Base-by-base conservation (phyloP, 192 early-diverging fungal genomes). In the Linnemannia elongata region DNA sequence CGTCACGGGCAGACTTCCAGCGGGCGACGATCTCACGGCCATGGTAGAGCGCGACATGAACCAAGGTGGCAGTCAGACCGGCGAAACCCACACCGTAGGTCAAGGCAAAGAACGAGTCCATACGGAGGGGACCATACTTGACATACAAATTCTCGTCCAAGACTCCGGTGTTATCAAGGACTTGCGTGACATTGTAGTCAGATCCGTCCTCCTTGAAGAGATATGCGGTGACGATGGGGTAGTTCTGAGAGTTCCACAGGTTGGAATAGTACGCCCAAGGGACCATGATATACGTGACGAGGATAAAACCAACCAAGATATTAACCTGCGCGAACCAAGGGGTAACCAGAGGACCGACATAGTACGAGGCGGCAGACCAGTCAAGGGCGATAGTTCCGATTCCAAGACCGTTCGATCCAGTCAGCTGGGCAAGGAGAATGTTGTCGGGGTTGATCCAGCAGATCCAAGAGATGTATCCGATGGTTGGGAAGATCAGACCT, bases 1-100 rank as follows among this genome's bases (percentile, higher is more conserved):
- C 55, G 41, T 35, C 39, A 38, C 70, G 75, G 69, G 84, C 55
- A 9, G 44, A 72, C 57, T 79, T 85, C 68, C 88, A 88, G 55
- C 91, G 90, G 35, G 55, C 66, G 33, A 84, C 72, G 63, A 94
- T 92, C 69, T 94, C 88, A 41, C 80, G 78, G 41, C 94, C 92
- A 66, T 95, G 90, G 87, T 91, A 94, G 20, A 96, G 80, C 24
- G 72, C 47, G 38, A 90, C 89, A 75, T 96, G 94, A 20, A 88
- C 83, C 6, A 96, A 30, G 5, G 90, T 77, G 49, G 92, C 86
- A 20, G 91, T 85, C 75, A 96, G 76, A 69, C 88, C 88, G 30
- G 93, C 86, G 76, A 94, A 93, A 33, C 89, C 87, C 27, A 92
- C 79, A 81, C 85, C 89, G 73, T 91, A 93, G 42, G 89, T 82